Evolutionary conservation across 2,329 filamentous ascomycete genomes (phyloP).

Genomic region (Botrytis paeoniae): DNA sequence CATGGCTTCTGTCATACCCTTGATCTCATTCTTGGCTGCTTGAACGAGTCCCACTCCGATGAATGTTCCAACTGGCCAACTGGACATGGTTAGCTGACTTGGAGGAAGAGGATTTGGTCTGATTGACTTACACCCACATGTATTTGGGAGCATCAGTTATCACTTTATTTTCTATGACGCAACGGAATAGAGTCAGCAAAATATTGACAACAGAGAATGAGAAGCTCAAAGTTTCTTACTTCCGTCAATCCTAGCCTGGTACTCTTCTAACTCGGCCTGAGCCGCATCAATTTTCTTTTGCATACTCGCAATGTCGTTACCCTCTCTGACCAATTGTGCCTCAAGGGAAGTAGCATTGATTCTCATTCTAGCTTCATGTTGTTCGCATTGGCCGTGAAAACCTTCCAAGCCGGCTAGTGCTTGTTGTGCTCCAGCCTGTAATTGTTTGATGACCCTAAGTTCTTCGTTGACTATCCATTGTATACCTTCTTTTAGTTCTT

Average conservation of each 20-base stretch:
- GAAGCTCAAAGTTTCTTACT: neutral
- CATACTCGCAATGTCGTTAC: conserved; percentile 1
- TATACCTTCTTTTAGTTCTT: neutral
- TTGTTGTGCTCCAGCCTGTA: neutral
- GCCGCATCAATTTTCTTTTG: neutral
- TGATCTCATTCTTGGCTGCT: neutral
- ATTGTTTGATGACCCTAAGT: neutral
- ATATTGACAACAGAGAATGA: neutral
- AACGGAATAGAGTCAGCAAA: neutral
- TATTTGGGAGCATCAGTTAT: neutral
- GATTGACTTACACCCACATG: neutral
- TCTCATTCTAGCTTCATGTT: neutral
- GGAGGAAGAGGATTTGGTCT: too few relatives aligned
- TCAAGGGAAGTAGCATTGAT: neutral
- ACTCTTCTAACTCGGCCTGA: neutral
- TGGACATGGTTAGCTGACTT: neutral
- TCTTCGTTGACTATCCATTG: neutral
- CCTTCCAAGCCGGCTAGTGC: neutral
- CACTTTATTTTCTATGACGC: neutral
- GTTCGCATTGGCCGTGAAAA: neutral
- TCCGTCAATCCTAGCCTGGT: neutral
- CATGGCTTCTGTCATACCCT: neutral
- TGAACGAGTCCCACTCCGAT: neutral
- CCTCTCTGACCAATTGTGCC: neutral
- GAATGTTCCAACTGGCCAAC: neutral